Conservation (phyloP, 768 basidiomycete genomes). For the Piloderma croceum region DNA sequence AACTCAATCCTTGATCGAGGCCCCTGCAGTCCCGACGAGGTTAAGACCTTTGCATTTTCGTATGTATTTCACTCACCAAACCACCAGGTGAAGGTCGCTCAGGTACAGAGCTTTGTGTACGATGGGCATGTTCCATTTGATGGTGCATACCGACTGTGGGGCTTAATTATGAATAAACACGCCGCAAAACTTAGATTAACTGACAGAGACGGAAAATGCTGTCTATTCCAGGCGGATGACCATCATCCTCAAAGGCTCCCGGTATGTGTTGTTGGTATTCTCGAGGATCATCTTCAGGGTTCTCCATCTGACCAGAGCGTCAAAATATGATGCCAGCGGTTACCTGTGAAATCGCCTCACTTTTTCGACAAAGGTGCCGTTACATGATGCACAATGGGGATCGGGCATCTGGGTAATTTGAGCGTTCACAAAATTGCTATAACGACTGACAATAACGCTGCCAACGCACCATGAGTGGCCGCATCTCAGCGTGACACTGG, state of each 20-base stretch:
- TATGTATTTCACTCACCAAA: no score
- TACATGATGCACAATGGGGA: conserved; percentile 79
- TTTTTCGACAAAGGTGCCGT: conserved; percentile 78
- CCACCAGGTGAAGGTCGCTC: no score
- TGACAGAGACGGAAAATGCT: conserved; percentile 48
- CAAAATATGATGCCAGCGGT: not conserved
- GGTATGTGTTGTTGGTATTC: conserved; percentile 42
- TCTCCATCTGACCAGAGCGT: conserved; percentile 59
- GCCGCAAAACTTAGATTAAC: no score
- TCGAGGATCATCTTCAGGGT: conserved; percentile 71
- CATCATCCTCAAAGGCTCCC: conserved; percentile 24
- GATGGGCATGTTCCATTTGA: no score
- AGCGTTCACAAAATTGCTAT: conserved; percentile 6
- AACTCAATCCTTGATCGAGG: no score
- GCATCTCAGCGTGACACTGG: conserved; percentile 86
- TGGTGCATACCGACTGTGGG: no score
- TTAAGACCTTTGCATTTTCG: no score
- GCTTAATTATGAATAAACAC: no score
- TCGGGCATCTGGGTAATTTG: conserved; percentile 55
- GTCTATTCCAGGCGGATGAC: conserved; percentile 38
- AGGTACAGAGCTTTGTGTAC: no score
- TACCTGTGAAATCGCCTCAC: conserved; percentile 27
- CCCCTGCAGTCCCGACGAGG: no score
- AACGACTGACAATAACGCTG: no score
- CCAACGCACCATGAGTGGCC: conserved; percentile 69